These are phyloP conservation scores for Aspergillus fischeri DNA, from an alignment of 2,329 filamentous ascomycete genomes.

Conservation along the genomic window DNA sequence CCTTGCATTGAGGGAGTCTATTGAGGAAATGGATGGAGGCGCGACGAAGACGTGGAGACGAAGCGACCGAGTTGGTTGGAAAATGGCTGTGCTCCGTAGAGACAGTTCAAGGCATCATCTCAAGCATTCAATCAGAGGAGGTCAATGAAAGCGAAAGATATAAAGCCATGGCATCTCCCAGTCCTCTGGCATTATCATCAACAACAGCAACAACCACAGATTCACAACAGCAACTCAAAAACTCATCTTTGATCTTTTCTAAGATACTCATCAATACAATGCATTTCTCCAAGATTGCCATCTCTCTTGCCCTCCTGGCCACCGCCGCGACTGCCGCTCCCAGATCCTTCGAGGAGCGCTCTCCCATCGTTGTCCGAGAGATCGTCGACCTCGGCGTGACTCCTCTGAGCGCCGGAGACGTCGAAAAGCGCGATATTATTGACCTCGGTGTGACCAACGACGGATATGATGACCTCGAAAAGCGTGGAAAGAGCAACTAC, in stretches of 20 bases:
- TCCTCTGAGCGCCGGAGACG: too few species aligned
- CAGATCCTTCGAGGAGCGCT: not conserved
- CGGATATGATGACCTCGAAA: not conserved
- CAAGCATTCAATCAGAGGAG: too few species aligned
- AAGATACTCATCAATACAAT: not conserved
- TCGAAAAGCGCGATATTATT: not conserved
- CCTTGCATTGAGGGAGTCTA: too few species aligned
- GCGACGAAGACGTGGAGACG: too few species aligned
- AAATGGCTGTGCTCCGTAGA: too few species aligned
- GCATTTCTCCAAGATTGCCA: not conserved
- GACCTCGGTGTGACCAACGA: not conserved
- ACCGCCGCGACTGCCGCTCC: not conserved
- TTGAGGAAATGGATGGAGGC: too few species aligned
- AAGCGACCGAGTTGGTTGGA: too few species aligned
- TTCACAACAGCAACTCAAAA: not conserved
- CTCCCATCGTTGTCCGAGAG: not conserved
- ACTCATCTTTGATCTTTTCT: not conserved
- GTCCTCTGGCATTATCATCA: not conserved
- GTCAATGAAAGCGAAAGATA: too few species aligned
- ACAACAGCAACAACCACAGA: not conserved
- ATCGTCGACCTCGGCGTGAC: not conserved
- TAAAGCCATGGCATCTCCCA: too few species aligned
- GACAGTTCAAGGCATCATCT: too few species aligned
- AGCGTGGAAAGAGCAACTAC: not conserved
- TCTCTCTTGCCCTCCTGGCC: not conserved